phyloP scores from a whole-genome alignment of 495 filamentous ascomycete species.

The Rhypophila decipiens region DNA sequence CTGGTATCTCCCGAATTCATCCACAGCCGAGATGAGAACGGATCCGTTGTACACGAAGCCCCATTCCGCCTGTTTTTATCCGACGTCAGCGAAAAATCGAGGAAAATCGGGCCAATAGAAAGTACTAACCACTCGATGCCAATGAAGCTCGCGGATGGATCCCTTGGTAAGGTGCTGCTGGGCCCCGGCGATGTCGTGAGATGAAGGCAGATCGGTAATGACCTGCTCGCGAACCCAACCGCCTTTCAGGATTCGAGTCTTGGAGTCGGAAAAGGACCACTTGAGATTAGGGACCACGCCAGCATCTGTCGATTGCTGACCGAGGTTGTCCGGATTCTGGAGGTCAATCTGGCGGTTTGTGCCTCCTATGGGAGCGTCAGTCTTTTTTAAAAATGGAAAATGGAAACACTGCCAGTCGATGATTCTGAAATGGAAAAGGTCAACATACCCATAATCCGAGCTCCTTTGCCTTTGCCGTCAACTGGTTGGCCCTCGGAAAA shows the following conservation, averaged over 20 bases:
- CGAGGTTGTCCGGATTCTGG: constrained; percentile 56
- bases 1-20: constrained; percentile 51
- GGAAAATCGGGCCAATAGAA: background rate
- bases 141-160: constrained; percentile 57
- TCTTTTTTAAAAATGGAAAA: background rate
- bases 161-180: constrained; percentile 61
- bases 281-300: constrained; percentile 54
- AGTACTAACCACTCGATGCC: constrained; percentile 54
- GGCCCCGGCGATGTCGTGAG: constrained; percentile 55
- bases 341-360: constrained; percentile 47
- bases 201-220: constrained; percentile 50
- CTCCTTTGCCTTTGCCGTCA: constrained; percentile 49
- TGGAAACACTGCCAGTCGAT: too few species aligned
- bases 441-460: constrained; percentile 47
- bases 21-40: constrained; percentile 51
- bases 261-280: constrained; percentile 60
- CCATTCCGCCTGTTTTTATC: constrained; percentile 52
- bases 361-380: too few species aligned
- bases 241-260: constrained; percentile 51
- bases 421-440: too few species aligned
- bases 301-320: constrained; percentile 49
- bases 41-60: constrained; percentile 54
- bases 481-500: constrained; percentile 49
- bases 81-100: background rate
- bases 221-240: constrained; percentile 63